Percentiles rank a stretch among this genome's conserved stretches.
Evolutionary conservation across 352 stramenopile genomes (phyloP).

Genomic region (Phytophthora quininea): DNA sequence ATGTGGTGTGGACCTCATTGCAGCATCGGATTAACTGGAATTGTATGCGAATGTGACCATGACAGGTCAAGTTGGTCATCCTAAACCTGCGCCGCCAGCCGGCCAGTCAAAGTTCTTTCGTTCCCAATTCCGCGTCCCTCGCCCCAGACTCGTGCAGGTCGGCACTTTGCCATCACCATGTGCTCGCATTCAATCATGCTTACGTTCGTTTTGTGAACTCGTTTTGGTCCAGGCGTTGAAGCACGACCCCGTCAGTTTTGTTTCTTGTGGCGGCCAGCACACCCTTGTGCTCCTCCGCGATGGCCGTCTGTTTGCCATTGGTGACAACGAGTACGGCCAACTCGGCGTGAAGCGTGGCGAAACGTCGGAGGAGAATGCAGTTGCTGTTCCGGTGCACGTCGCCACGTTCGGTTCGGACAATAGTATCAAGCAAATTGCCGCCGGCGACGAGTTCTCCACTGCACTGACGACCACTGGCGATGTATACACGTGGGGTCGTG

Average conservation of each 20-base stretch:
- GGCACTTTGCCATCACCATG: background rate
- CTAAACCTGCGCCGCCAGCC: constrained; percentile 49
- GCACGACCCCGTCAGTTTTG: constrained; percentile 55
- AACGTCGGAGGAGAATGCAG: constrained; percentile 38
- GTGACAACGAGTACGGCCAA: constrained; percentile 79
- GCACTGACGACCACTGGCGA: constrained; percentile 54
- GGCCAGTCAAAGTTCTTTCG: constrained; percentile 84
- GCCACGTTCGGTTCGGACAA: constrained; percentile 27
- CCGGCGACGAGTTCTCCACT: constrained; percentile 72
- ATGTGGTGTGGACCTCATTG: background rate
- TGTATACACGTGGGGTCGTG: constrained; percentile 79
- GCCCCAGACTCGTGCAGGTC: constrained; percentile 74
- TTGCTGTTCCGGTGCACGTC: constrained; percentile 44
- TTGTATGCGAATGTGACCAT: background rate
- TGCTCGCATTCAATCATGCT: background rate
- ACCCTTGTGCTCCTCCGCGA: constrained; percentile 73
- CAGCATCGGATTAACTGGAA: background rate
- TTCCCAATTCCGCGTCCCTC: constrained; percentile 73
- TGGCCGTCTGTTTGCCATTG: constrained; percentile 67
- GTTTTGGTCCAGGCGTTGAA: constrained; percentile 49
- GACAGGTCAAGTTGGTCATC: constrained; percentile 69
- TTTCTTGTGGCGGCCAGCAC: constrained; percentile 73
- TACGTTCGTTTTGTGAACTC: background rate
- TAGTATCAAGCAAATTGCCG: constrained; percentile 52
- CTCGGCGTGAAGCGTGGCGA: constrained; percentile 46